phyloP scores from a whole-genome alignment of 768 basidiomycete genomes.

The Hypholoma fasciculare region DNA sequence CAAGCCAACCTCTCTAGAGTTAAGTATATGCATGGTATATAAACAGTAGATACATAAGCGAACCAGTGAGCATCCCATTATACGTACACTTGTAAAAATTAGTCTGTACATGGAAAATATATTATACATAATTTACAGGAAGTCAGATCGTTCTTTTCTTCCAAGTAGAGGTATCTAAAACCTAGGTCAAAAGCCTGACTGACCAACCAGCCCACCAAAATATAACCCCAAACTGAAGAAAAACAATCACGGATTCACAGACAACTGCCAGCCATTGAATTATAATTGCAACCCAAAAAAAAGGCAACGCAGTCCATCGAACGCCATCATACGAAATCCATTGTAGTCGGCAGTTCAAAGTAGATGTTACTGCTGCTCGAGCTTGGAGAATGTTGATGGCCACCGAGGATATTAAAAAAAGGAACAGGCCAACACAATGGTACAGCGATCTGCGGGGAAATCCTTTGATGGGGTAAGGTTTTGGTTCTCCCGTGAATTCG shows the following conservation, averaged over 20 bases:
- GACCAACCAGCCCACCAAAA: constrained; percentile 81
- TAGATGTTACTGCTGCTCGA: constrained; percentile 57
- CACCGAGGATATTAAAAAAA: constrained; percentile 52
- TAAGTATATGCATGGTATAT: neutral
- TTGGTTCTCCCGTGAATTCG: constrained; percentile 78
- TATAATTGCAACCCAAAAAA: constrained; percentile 63
- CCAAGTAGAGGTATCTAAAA: neutral
- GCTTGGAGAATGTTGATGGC: constrained; percentile 53
- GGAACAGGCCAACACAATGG: constrained; percentile 65
- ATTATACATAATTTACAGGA: constrained; percentile 23
- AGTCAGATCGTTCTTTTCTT: neutral
- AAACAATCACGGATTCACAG: constrained; percentile 56
- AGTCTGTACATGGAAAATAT: constrained; percentile 13
- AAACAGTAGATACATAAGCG: neutral
- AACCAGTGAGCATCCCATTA: neutral
- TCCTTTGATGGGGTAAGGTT: constrained; percentile 58
- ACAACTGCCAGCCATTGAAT: constrained; percentile 69
- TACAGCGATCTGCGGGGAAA: constrained; percentile 64
- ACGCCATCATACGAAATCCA: constrained; percentile 62
- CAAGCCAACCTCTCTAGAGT: neutral
- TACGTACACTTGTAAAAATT: constrained; percentile 12
- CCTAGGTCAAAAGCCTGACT: constrained; percentile 45
- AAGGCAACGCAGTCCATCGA: constrained; percentile 62
- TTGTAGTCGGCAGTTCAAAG: constrained; percentile 51
- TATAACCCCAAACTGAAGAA: constrained; percentile 57